Conservation (phyloP, 345 rosid species). For the Diplotaxis tenuifolia region DNA sequence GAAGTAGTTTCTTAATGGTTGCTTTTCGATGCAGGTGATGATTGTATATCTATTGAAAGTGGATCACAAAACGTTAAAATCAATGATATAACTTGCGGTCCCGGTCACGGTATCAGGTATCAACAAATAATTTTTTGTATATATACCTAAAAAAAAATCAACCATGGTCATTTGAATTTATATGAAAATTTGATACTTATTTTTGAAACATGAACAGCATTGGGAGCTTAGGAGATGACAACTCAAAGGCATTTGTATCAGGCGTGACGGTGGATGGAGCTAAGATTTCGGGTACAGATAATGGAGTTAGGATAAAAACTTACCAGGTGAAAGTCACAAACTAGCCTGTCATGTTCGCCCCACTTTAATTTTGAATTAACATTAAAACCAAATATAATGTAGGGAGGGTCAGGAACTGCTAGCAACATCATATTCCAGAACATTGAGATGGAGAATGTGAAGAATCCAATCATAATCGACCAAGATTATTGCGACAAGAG, state of each 20-base stretch:
- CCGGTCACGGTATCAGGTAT: constrained; percentile 40
- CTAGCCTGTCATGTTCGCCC: background rate
- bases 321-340: constrained; percentile 56
- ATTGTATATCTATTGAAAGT: constrained; percentile 64
- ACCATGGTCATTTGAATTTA: background rate
- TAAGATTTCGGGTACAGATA: constrained; percentile 57
- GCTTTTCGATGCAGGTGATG: constrained; percentile 56
- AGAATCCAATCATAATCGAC: constrained; percentile 80
- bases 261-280: constrained; percentile 67
- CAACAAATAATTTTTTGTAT: background rate
- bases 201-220: constrained; percentile 44
- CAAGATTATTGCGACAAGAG: constrained; percentile 78
- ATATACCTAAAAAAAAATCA: background rate
- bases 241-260: constrained; percentile 62
- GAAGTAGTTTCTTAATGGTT: background rate
- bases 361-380: background rate
- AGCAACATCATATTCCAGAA: constrained; percentile 67
- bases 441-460: constrained; percentile 65
- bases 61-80: constrained; percentile 36
- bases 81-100: constrained; percentile 37
- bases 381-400: background rate
- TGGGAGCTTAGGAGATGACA: constrained; percentile 67
- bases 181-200: background rate
- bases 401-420: constrained; percentile 94
- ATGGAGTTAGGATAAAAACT: constrained; percentile 90